phyloP scores from a whole-genome alignment of 805 yeast genomes.

The Wickerhamiella kurtzmanii region DNA sequence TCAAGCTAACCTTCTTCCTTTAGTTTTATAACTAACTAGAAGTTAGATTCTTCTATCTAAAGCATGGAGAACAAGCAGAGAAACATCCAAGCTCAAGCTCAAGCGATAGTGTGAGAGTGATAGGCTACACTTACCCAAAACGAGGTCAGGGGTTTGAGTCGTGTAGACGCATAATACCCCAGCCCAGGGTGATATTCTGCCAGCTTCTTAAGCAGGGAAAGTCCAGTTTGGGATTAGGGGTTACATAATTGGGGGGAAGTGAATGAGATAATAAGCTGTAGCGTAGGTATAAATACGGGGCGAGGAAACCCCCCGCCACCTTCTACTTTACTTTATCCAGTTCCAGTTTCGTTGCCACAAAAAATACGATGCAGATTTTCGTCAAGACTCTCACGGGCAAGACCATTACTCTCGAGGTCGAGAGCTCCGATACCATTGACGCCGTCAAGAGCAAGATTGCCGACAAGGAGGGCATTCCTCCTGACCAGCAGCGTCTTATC shows the following conservation, averaged over 20 bases:
- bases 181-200: background rate
- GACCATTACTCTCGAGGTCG: conserved; percentile 77
- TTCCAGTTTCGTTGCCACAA: background rate
- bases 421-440: conserved; percentile 88
- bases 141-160: background rate
- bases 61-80: too few species aligned
- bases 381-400: conserved; percentile 99
- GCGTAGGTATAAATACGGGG: background rate
- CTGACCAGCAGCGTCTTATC: conserved; percentile 89
- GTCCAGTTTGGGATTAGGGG: background rate
- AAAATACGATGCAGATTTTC: conserved; percentile 48
- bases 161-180: background rate
- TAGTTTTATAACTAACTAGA: too few species aligned
- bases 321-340: too few species aligned
- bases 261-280: background rate
- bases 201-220: background rate
- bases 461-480: conserved; percentile 93
- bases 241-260: background rate
- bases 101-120: too few species aligned
- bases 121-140: too few species aligned
- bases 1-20: too few species aligned
- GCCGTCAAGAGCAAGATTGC: conserved; percentile 87
- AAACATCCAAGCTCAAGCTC: too few species aligned
- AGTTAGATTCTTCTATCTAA: too few species aligned
- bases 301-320: background rate